These are phyloP conservation scores for Ehretia macrophylla DNA, from an alignment of 257 asterid species.

Conservation along the genomic window DNA sequence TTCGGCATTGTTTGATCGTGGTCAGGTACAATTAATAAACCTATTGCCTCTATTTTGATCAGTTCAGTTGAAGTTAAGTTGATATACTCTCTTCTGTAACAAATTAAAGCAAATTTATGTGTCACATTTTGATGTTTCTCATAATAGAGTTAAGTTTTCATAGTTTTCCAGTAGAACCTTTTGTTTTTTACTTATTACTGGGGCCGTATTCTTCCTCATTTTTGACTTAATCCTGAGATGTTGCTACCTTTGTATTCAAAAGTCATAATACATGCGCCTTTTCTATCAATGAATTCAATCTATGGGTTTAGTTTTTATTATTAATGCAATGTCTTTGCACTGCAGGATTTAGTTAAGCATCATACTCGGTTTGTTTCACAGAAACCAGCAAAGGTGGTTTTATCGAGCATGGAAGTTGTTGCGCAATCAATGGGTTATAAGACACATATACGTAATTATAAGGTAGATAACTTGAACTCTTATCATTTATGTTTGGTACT, in stretches of 20 bases:
- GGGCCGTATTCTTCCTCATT: too few relatives aligned
- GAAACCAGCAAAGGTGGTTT: constrained; percentile 81
- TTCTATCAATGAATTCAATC: too few relatives aligned
- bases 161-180: too few relatives aligned
- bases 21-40: constrained; percentile 53
- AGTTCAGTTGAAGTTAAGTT: background rate
- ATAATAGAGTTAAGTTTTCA: too few relatives aligned
- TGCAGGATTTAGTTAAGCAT: constrained; percentile 69
- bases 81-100: too few relatives aligned
- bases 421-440: constrained; percentile 99
- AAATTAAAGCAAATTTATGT: too few relatives aligned
- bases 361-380: constrained; percentile 91
- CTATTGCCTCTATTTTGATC: background rate
- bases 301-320: too few relatives aligned
- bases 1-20: constrained; percentile 77
- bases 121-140: too few relatives aligned
- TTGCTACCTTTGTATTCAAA: too few relatives aligned
- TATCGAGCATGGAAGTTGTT: constrained; percentile 97
- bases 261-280: too few relatives aligned
- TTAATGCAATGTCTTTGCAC: background rate
- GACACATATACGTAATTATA: constrained; percentile 89
- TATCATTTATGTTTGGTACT: background rate
- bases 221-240: too few relatives aligned
- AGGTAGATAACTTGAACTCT: constrained; percentile 50
- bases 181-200: too few relatives aligned